Percentiles rank a stretch among this genome's conserved stretches.
These are phyloP conservation scores for Emmonsiellopsis sp. DNA, from an alignment of 2,329 filamentous ascomycete species.

Conservation along the genomic window DNA sequence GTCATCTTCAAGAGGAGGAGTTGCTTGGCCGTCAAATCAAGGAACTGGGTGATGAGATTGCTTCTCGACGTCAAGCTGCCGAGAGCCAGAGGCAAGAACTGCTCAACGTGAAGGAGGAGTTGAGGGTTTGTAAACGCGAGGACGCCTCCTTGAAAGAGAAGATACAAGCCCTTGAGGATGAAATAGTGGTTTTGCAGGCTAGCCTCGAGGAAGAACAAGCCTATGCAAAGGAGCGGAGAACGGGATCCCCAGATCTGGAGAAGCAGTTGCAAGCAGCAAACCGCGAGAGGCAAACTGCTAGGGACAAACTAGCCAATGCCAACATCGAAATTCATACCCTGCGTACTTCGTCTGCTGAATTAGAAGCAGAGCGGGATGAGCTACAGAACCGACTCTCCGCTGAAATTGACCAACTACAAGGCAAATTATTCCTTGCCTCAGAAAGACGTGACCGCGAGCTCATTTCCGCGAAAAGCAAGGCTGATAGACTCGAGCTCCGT, in stretches of 20 bases:
- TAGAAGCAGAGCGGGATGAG: constrained; percentile 58
- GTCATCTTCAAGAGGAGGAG: constrained; percentile 63
- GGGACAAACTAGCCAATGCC: constrained; percentile 53
- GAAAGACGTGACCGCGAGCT: constrained; percentile 41
- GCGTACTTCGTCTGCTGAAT: constrained; percentile 47
- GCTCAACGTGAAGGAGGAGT: constrained; percentile 56
- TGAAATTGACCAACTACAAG: constrained; percentile 41
- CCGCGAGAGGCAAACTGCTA: constrained; percentile 54
- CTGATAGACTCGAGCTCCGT: constrained; percentile 55
- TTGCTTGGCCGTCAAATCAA: constrained; percentile 64
- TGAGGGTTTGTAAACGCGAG: constrained; percentile 59
- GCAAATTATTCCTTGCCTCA: constrained; percentile 38
- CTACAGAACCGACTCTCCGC: constrained; percentile 50
- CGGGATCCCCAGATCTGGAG: constrained; percentile 51
- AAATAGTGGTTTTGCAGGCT: constrained; percentile 63
- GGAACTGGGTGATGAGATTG: constrained; percentile 62
- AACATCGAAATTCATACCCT: constrained; percentile 54
- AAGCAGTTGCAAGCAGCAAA: constrained; percentile 48
- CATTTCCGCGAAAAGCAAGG: constrained; percentile 48
- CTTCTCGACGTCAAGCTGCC: constrained; percentile 55
- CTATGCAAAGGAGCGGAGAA: constrained; percentile 48
- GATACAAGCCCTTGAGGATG: constrained; percentile 61
- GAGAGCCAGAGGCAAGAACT: constrained; percentile 60
- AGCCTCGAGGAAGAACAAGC: constrained; percentile 58
- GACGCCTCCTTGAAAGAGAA: constrained; percentile 56